Evolutionary conservation across 768 basidiomycete species (phyloP), one percentile per base, ranked within the genome.

Genomic region (Kwoniella bestiolae): DNA sequence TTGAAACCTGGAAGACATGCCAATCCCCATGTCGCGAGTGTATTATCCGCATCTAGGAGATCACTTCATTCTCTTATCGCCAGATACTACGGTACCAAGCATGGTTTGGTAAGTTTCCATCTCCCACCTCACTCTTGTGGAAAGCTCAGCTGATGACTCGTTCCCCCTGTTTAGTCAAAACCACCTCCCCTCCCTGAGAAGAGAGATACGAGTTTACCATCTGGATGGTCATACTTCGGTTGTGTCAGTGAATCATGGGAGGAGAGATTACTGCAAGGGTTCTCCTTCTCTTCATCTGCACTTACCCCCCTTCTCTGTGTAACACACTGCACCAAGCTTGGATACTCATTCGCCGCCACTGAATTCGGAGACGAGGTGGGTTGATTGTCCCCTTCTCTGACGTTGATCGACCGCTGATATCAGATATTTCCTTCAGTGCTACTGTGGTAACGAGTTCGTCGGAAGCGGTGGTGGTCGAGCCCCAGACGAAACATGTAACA

Each of bases 351-450:
- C 46, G 77, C 71, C 26, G 80, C 75, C 50, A 73, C 70, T 5
- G 77, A 81, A 55, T 79, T 70, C 61, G 68, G 65, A 16, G 73
- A 78, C 34, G 79, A 80, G 70, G 78, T 77, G 60, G 64, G 78
- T 57, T 62, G 11, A 41, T 38, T 7, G n/a, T 32, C 28, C 38
- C 21, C 8, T 23, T 26, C 21, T n/a, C n/a, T n/a, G n/a, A n/a
- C n/a, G 5, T 11, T 29, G 32, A 29, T 59, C 9, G 51, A 52
- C 50, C 23, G 34, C 28, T 31, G 18, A 28, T 14, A 45, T 56
- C 3, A n/a, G 16, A 26, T 31, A n/a, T 14, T 5, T 21, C n/a
- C 35, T 2, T 6, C 46, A 80, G 76, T 82, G 81, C 61, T 82
- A 77, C 63, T 82, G 81, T 57, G 80, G 73, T 28, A 70, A 77